Conservation (phyloP, 495 filamentous ascomycete genomes). For the Choiromyces venosus region DNA sequence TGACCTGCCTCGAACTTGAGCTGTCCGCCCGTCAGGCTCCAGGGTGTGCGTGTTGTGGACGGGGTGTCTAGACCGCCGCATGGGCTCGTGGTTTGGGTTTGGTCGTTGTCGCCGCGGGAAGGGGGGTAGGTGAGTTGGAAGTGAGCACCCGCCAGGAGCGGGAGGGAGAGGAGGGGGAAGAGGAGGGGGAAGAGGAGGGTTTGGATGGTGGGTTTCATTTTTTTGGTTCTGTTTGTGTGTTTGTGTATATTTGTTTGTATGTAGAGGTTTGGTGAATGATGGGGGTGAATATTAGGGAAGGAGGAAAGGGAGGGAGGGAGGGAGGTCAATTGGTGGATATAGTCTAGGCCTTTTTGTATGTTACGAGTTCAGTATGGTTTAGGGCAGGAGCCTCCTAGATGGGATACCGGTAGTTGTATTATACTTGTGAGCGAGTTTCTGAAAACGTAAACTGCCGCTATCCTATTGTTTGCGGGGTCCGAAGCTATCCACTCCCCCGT, state of each 20-base stretch:
- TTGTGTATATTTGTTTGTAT: neutral
- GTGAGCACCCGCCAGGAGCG: conserved; percentile 52
- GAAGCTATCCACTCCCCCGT: neutral
- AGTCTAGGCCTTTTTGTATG: neutral
- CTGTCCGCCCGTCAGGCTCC: conserved; percentile 49
- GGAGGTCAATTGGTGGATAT: neutral
- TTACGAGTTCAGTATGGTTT: too few relatives aligned
- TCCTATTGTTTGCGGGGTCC: neutral
- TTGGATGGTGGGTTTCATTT: conserved; percentile 22
- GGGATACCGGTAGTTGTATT: too few relatives aligned
- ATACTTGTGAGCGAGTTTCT: neutral
- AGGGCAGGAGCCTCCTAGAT: neutral
- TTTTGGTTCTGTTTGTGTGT: neutral
- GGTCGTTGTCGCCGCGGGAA: conserved; percentile 53
- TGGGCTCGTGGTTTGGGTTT: conserved; percentile 46
- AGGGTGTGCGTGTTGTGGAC: conserved; percentile 50
- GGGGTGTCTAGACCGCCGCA: conserved; percentile 55
- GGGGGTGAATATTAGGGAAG: neutral
- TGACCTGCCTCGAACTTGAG: conserved; percentile 56
- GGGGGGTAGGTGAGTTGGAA: conserved; percentile 57
- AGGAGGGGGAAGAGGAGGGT: conserved; percentile 23
- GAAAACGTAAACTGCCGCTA: neutral
- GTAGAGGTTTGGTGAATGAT: neutral
- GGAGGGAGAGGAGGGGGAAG: conserved; percentile 38
- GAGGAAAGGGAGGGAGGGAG: neutral